phyloP scores from a whole-genome alignment of 2,329 filamentous ascomycete species.

The Albifimbria verrucaria region DNA sequence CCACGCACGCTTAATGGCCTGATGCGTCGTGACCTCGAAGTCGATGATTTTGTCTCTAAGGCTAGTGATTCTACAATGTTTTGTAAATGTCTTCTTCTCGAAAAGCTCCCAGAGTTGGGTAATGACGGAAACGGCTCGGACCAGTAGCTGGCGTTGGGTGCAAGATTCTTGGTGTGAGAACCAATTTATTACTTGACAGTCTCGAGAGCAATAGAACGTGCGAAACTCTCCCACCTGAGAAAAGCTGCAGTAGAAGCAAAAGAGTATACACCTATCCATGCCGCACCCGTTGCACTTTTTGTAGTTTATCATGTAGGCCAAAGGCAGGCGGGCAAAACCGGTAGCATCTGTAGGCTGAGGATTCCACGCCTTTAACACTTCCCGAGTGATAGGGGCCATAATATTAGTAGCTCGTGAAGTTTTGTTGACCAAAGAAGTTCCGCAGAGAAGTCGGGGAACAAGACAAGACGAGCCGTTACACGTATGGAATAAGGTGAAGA shows the following conservation, averaged over 20 bases:
- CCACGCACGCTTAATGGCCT: not conserved
- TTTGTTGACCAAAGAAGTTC: no score
- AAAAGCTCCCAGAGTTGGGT: not conserved
- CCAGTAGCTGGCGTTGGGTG: not conserved
- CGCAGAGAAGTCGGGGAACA: no score
- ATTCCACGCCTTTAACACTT: no score
- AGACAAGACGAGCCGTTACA: no score
- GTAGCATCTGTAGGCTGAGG: not conserved
- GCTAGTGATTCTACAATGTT: not conserved
- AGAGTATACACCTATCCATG: not conserved
- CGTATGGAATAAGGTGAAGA: no score
- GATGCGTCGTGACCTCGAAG: not conserved
- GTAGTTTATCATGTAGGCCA: no score
- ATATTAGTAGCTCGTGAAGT: no score
- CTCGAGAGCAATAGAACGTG: not conserved
- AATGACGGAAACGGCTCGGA: not conserved
- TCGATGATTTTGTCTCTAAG: not conserved
- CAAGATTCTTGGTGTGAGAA: not conserved
- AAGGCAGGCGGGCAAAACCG: not conserved
- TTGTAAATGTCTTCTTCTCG: not conserved
- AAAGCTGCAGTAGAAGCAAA: not conserved
- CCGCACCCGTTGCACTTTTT: not conserved
- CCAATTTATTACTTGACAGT: not conserved
- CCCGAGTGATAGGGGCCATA: no score
- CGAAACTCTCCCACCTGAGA: not conserved